Evolutionary conservation across 2,329 filamentous ascomycete species (phyloP).

Genomic region (Teratosphaeria destructans): DNA sequence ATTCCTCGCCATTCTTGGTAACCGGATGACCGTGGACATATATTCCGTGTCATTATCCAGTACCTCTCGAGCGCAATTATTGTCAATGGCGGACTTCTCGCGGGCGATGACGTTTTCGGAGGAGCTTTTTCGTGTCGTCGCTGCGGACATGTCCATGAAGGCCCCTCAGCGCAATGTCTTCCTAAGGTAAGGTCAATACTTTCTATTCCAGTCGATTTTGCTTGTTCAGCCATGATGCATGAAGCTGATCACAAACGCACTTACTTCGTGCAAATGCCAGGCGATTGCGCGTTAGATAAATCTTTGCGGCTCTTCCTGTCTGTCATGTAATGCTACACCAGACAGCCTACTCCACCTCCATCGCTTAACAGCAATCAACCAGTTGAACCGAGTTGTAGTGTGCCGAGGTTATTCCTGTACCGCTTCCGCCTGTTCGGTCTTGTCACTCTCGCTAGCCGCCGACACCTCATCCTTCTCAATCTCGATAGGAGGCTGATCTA

Average conservation of each 20-base stretch:
- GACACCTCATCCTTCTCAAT: not conserved
- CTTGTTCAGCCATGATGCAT: not conserved
- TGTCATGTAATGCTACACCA: not conserved
- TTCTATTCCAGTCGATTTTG: not conserved
- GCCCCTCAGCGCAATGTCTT: not conserved
- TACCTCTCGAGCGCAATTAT: not conserved
- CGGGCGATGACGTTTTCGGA: not conserved
- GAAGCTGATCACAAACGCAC: not conserved
- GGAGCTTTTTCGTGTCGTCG: not conserved
- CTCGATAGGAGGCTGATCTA: slow-evolving; percentile 9
- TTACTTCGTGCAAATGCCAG: not conserved
- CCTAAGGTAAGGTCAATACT: not conserved
- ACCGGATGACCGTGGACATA: not conserved
- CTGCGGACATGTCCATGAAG: not conserved
- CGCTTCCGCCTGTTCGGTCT: not conserved
- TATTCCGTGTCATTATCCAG: not conserved
- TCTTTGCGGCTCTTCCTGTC: not conserved
- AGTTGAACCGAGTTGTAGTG: not conserved
- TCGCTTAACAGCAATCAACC: not conserved
- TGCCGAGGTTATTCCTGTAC: not conserved
- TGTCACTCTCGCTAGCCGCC: not conserved
- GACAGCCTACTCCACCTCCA: not conserved
- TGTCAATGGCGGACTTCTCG: not conserved
- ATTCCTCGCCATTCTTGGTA: not conserved
- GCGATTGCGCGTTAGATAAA: not conserved